Conservation (phyloP, 2,329 filamentous ascomycete species). For the Alternaria solani region DNA sequence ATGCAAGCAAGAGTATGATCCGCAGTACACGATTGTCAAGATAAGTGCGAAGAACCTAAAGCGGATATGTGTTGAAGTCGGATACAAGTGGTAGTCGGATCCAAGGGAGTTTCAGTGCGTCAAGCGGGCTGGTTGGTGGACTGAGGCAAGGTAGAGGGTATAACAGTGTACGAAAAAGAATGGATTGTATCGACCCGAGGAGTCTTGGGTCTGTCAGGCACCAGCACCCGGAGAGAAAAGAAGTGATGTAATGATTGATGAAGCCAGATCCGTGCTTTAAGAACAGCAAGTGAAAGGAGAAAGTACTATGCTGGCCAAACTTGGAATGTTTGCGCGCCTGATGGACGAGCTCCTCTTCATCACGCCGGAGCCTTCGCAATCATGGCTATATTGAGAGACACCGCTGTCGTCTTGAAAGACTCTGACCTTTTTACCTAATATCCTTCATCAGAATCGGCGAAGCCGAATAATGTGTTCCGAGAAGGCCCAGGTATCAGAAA, state of each 20-base stretch:
- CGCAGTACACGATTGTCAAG: background rate
- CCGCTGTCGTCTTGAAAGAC: background rate
- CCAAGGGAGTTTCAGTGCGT: background rate
- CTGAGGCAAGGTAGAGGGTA: background rate
- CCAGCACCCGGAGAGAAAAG: background rate
- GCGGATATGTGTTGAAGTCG: background rate
- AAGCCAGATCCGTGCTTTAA: background rate
- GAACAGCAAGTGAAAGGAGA: background rate
- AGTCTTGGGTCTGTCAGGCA: background rate
- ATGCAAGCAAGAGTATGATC: background rate
- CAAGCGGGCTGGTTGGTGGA: background rate
- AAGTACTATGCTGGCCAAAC: background rate
- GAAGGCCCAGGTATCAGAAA: too few relatives aligned
- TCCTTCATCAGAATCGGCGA: background rate
- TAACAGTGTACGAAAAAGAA: background rate
- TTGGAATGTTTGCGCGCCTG: background rate
- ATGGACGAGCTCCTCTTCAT: background rate
- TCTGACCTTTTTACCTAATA: background rate
- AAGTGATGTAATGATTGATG: background rate
- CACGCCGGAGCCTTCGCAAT: background rate
- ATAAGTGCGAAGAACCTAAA: too few relatives aligned
- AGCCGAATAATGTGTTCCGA: too few relatives aligned
- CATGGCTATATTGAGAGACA: background rate
- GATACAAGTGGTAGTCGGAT: too few relatives aligned
- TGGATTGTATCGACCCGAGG: background rate